Evolutionary conservation across 495 filamentous ascomycete species (phyloP).

Genomic region (Hypomontagnella submonticulosa): DNA sequence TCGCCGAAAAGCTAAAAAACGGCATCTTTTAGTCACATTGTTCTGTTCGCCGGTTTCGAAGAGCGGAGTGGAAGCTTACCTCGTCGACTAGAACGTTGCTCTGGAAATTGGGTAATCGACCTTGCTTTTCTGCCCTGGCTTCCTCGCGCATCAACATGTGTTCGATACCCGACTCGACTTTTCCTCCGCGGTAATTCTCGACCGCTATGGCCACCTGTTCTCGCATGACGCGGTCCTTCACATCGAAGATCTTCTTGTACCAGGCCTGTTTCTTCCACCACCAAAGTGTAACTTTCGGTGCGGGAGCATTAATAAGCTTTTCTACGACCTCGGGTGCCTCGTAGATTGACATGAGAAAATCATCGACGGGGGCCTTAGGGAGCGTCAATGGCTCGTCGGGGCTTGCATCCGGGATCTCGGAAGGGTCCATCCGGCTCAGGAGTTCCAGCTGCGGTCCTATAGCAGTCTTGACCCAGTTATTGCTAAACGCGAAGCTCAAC

Average conservation of each 20-base stretch:
- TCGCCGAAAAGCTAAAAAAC: neutral
- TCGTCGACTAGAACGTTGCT: constrained; percentile 3
- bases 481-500: constrained; percentile 6
- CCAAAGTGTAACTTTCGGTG: constrained; percentile 6
- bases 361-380: constrained; percentile 5
- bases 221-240: neutral
- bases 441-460: constrained; percentile 9
- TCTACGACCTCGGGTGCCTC: constrained; percentile 1
- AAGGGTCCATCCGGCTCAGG: neutral
- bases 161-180: neutral
- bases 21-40: no score
- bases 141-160: constrained; percentile 10
- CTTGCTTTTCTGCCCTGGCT: constrained; percentile 1
- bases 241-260: constrained; percentile 9
- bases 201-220: neutral
- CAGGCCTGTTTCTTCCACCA: constrained; percentile 3
- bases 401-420: neutral
- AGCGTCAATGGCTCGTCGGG: constrained; percentile 3
- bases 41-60: no score
- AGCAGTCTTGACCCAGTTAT: constrained; percentile 1
- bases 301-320: constrained; percentile 10
- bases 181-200: neutral
- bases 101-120: constrained; percentile 1
- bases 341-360: neutral
- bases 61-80: neutral